Conservation (phyloP, 371 early-diverging fungal genomes). For the Mortierella sp. region DNA sequence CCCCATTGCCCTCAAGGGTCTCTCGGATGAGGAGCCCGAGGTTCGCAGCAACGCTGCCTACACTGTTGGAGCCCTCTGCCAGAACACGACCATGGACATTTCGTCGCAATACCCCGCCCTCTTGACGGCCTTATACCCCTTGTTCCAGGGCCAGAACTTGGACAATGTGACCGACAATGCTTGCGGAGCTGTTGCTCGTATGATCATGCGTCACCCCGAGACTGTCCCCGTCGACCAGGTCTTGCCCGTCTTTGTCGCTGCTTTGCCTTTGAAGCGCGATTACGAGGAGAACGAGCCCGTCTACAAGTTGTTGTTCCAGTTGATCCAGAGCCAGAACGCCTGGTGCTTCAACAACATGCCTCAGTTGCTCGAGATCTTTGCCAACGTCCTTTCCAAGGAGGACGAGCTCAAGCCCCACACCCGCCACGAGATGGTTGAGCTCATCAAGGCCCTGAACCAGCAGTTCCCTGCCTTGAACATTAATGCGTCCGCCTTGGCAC, state of each 20-base stretch:
- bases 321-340: conserved; percentile 73
- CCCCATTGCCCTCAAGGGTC: conserved; percentile 76
- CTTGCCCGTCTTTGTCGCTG: conserved; percentile 75
- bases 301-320: conserved; percentile 74
- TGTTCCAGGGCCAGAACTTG: conserved; percentile 74
- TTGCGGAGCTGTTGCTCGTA: conserved; percentile 87
- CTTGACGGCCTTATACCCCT: conserved; percentile 79
- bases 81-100: conserved; percentile 78
- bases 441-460: conserved; percentile 59
- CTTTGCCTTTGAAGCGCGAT: conserved; percentile 85
- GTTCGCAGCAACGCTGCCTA: conserved; percentile 90
- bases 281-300: conserved; percentile 88
- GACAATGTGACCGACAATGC: conserved; percentile 90
- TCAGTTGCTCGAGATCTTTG: conserved; percentile 35
- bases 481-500: conserved; percentile 25
- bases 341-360: conserved; percentile 59
- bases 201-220: conserved; percentile 78
- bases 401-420: conserved; percentile 70
- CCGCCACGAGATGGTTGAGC: conserved; percentile 69
- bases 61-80: conserved; percentile 82
- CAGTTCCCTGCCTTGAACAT: conserved; percentile 53
- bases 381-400: conserved; percentile 56
- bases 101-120: conserved; percentile 79
- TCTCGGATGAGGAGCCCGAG: conserved; percentile 85
- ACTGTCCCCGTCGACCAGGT: conserved; percentile 79